phyloP scores from a whole-genome alignment of 148 eudicot species.

The Rhododendron mucronatum region DNA sequence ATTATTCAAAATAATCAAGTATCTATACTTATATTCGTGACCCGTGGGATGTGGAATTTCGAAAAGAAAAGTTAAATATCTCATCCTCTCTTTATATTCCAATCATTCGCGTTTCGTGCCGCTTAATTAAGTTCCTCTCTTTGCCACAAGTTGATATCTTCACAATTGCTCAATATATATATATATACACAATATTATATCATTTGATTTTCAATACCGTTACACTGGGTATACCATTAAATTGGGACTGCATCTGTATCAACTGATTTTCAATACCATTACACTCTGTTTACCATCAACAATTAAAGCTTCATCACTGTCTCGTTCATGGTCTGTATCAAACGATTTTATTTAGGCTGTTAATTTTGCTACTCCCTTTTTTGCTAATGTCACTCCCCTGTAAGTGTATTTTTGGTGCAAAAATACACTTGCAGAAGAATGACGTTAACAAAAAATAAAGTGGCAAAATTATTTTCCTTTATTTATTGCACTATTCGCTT shows the following conservation, averaged over 20 bases:
- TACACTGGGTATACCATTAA: too few species aligned
- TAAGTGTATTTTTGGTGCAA: too few species aligned
- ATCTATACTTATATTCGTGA: neutral
- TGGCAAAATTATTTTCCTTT: neutral
- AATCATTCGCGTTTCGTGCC: neutral
- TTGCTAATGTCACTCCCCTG: too few species aligned
- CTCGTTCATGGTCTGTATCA: neutral
- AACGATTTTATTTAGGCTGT: neutral
- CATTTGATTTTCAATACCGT: too few species aligned
- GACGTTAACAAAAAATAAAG: too few species aligned
- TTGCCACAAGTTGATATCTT: neutral
- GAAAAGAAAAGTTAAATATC: neutral
- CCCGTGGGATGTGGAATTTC: neutral
- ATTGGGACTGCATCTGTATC: too few species aligned
- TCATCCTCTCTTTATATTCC: neutral
- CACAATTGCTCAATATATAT: too few species aligned
- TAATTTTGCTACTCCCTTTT: too few species aligned
- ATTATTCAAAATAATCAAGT: neutral
- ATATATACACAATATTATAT: too few species aligned
- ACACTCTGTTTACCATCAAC: neutral
- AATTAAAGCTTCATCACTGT: neutral
- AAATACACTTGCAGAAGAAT: too few species aligned
- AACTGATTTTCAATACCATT: too few species aligned
- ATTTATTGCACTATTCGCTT: neutral
- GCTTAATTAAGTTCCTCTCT: neutral